A percentile compares a stretch with the other conserved stretches of the same genome.
Conservation (phyloP, 306 rosid genomes). For the Leucaena leucocephala region DNA sequence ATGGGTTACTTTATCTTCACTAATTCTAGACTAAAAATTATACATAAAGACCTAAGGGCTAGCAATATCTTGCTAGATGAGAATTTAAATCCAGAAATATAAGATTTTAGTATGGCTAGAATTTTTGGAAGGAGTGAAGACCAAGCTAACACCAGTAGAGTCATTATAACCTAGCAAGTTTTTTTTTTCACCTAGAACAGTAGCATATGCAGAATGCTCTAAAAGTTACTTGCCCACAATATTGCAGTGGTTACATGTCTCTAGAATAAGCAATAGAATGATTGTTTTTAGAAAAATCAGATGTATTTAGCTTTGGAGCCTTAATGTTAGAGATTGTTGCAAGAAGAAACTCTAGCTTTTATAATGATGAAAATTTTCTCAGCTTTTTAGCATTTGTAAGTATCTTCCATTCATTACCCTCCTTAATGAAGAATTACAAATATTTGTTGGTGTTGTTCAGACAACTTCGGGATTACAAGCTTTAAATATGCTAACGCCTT, state of each 20-base stretch:
- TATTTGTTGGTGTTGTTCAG: no score
- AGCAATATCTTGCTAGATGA: neutral
- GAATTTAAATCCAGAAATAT: no score
- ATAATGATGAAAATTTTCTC: neutral
- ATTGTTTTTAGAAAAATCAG: conserved; percentile 34
- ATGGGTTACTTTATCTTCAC: no score
- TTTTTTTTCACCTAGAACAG: no score
- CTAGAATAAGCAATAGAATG: conserved; percentile 46
- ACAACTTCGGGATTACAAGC: no score
- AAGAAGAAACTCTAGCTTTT: conserved; percentile 35
- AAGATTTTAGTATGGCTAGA: neutral
- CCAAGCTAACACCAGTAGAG: neutral
- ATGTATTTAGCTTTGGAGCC: conserved; percentile 45
- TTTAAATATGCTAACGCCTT: no score
- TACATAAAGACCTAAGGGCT: neutral
- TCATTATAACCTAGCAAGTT: conserved; percentile 24
- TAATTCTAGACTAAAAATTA: neutral
- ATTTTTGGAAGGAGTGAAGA: neutral
- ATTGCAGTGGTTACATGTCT: conserved; percentile 38
- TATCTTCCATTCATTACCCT: neutral
- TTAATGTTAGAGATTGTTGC: conserved; percentile 37
- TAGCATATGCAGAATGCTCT: no score
- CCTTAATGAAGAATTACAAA: no score
- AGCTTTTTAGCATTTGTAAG: conserved; percentile 39
- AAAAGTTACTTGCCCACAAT: no score